Base-by-base conservation (phyloP, 2,329 filamentous ascomycete genomes). In the Fusarium coicis region DNA sequence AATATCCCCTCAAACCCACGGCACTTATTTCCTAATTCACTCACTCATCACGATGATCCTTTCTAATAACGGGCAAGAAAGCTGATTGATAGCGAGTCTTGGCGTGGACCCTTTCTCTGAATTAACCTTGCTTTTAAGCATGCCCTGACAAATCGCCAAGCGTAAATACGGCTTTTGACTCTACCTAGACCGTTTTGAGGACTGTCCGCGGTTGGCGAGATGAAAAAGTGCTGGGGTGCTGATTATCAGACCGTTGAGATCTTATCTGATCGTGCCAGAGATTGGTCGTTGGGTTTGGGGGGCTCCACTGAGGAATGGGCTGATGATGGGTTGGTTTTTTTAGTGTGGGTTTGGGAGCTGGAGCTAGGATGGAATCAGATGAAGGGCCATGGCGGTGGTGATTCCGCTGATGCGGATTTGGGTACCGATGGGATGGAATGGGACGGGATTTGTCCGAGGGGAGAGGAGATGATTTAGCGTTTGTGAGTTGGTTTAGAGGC, bases 21-120 rank as follows among this genome's bases (percentile, higher is more conserved):
- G 70, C 44, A 42, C 43, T 59, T 44, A 43, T 73, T 53, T 21
- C 58, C 69, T 50, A 64, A 72, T 71, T 18, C 32, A 71, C 39
- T 36, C 63, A 58, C 21, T 39, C 30, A 56, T 42, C 43, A 42
- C 34, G 70, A 66, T 50, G 55, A 73, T 73, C 70, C 11, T 67
- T 73, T 37, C 70, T 73, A 0, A 3, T n/a, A 58, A 36, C 4
- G 39, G 70, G 49, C 39, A 69, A 61, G 53, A 40, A 21, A 52
- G 56, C 59, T 73, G 67, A 73, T 73, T 70, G 67, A 73, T 70
- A 70, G 70, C 30, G 15, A 5, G 56, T 34, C 70, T 73, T 70
- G 70, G 70, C 70, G 46, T 16, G 12, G 42, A 28, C 26, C 28
- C 49, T 5, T 46, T 55, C 37, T 39, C 23, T 8, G 23, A 12